Evolutionary conservation across 2,329 filamentous ascomycete genomes (phyloP).

Genomic region (Sporothrix pallida): DNA sequence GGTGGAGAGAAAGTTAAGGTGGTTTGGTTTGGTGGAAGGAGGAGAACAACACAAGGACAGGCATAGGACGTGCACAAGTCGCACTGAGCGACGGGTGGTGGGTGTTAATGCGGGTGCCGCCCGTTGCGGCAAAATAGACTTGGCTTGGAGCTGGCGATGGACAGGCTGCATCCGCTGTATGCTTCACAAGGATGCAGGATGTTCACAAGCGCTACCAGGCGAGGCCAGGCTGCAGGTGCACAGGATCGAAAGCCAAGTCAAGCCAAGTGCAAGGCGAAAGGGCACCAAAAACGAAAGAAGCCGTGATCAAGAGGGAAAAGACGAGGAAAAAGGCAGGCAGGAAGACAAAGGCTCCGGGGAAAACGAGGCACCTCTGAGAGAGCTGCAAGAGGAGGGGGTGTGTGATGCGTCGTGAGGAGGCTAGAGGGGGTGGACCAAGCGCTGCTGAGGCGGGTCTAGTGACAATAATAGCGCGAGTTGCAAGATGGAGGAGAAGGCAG

Average conservation of each 20-base stretch:
- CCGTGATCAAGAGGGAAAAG: neutral
- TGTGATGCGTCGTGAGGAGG: constrained; percentile 29
- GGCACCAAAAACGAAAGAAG: neutral
- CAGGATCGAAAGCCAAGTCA: neutral
- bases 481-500: neutral
- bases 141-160: neutral
- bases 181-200: neutral
- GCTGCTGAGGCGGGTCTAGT: constrained; percentile 30
- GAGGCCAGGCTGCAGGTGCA: constrained; percentile 21
- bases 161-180: neutral
- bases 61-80: constrained; percentile 15
- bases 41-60: neutral
- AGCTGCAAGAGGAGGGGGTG: constrained; percentile 31
- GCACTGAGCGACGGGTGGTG: constrained; percentile 30
- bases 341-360: neutral
- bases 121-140: constrained; percentile 47
- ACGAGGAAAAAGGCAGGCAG: too few relatives aligned
- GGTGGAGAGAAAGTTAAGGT: constrained; percentile 29
- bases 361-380: neutral
- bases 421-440: constrained; percentile 33
- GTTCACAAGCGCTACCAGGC: neutral
- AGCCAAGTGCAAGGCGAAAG: neutral
- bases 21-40: constrained; percentile 13
- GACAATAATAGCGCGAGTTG: constrained; percentile 30
- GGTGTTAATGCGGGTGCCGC: constrained; percentile 42